Base-by-base conservation (phyloP, 495 filamentous ascomycete species). In the Penicillium paradoxum region DNA sequence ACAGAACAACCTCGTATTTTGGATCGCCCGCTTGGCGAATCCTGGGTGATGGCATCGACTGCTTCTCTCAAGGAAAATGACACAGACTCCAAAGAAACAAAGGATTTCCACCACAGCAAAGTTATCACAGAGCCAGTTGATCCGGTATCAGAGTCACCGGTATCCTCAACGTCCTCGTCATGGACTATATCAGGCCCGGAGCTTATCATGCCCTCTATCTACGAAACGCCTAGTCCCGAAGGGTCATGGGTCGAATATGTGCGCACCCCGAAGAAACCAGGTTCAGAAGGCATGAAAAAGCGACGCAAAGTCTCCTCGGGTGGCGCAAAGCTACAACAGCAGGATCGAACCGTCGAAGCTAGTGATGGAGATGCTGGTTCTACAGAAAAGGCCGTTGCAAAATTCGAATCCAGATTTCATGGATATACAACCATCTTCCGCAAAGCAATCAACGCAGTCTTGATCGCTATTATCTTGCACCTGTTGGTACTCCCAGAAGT, bases 161-260 rank as follows among this genome's bases (percentile, higher is more conserved):
- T 55, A 3, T 62, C 65, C 14, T 69, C 63, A 15, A 45, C 58
- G 30, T 71, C 65, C 11, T 71, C 66, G 36, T 50, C 53, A 29
- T 59, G 54, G 60, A 55, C 52, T 13, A 56, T 65, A 40, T 66
- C 70, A 13, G 73, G 73, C 13, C 73, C 72, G 3, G 72, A 77
- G 43, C 66, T 77, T 6, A 67, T 77, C 33, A 77, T 77, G 73
- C 73, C 73, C 1, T 75, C 72, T 4, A 73, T 77, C 21, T 68
- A 69, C 52, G 71, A 73, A 42, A 54, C 60, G 2, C 61, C 67
- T 10, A 62, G 69, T 27, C 59, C 64, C 24, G 68, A 75, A 34
- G 66, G 51, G 36, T 75, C 72, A 19, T 76, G 72, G 72, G 58
- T 75, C 11, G 29, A 54, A 54, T 41, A 45, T 66, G 27, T 68